Evolutionary conservation across 2,329 filamentous ascomycete genomes (phyloP).

Genomic region (Helicocarpus griseus): DNA sequence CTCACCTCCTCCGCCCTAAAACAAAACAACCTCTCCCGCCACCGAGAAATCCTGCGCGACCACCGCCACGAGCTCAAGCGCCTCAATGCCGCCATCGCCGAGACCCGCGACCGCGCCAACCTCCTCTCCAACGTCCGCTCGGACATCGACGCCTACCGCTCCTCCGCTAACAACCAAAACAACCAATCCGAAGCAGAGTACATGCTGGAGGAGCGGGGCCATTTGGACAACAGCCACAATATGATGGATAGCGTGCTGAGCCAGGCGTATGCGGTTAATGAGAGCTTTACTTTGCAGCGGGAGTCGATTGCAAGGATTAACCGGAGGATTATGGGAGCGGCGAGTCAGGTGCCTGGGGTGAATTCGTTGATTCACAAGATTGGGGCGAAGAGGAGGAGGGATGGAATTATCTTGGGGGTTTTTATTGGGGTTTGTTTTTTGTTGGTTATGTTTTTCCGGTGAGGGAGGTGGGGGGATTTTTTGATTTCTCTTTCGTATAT

Average conservation of each 20-base stretch:
- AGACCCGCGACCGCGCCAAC: constrained; percentile 78
- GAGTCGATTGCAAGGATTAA: constrained; percentile 86
- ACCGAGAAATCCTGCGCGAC: constrained; percentile 79
- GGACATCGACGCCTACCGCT: constrained; percentile 83
- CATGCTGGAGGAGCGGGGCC: constrained; percentile 81
- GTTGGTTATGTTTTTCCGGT: constrained; percentile 71
- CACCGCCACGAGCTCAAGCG: constrained; percentile 75
- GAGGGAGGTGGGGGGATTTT: constrained; percentile 16
- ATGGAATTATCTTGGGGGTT: constrained; percentile 82
- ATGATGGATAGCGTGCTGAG: constrained; percentile 84
- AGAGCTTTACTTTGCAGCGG: constrained; percentile 77
- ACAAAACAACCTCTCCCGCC: constrained; percentile 86
- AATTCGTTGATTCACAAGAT: constrained; percentile 89
- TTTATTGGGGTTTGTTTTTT: constrained; percentile 92
- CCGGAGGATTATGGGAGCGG: constrained; percentile 76
- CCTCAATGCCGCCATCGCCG: constrained; percentile 61
- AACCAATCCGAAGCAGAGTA: constrained; percentile 84
- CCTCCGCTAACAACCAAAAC: constrained; percentile 52
- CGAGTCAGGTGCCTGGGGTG: constrained; percentile 83
- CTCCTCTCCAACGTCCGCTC: constrained; percentile 81
- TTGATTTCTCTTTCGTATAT: not conserved
- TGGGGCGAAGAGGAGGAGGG: constrained; percentile 85
- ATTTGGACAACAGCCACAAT: constrained; percentile 81
- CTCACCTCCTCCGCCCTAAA: constrained; percentile 88
- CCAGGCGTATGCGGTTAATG: constrained; percentile 94